Conservation (phyloP, 73 alveolate genomes). For the Uronychia binucleata region DNA sequence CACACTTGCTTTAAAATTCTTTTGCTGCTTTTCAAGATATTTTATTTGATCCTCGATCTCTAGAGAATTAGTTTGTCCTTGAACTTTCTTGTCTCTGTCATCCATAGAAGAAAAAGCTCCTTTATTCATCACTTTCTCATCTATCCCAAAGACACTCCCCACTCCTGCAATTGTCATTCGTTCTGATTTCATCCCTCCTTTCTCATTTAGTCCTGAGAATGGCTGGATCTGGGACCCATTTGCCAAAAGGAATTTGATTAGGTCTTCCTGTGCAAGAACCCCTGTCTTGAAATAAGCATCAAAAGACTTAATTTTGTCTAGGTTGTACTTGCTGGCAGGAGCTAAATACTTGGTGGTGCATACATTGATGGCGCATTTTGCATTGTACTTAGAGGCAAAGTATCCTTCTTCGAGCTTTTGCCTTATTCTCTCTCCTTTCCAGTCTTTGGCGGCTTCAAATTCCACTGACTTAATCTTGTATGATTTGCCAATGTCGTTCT, state of each 20-base stretch:
- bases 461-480: not conserved
- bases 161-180: not conserved
- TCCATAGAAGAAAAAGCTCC: not conserved
- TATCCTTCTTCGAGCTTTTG: not conserved
- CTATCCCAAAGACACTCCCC: not conserved
- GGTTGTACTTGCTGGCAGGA: not conserved
- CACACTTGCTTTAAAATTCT: conserved; percentile 25
- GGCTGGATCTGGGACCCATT: not conserved
- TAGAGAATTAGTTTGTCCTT: not conserved
- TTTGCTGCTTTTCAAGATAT: not conserved
- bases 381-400: not conserved
- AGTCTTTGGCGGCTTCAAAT: not conserved
- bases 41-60: not conserved
- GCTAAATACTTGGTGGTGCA: not conserved
- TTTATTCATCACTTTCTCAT: not conserved
- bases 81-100: not conserved
- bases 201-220: not conserved
- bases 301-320: not conserved
- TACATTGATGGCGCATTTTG: not conserved
- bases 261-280: not conserved
- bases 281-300: not conserved
- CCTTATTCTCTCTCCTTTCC: not conserved
- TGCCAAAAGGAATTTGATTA: not conserved
- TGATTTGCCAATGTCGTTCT: not conserved
- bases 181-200: not conserved